phyloP scores from a whole-genome alignment of 108 stramenopile genomes.

The Craspedostauros australis region DNA sequence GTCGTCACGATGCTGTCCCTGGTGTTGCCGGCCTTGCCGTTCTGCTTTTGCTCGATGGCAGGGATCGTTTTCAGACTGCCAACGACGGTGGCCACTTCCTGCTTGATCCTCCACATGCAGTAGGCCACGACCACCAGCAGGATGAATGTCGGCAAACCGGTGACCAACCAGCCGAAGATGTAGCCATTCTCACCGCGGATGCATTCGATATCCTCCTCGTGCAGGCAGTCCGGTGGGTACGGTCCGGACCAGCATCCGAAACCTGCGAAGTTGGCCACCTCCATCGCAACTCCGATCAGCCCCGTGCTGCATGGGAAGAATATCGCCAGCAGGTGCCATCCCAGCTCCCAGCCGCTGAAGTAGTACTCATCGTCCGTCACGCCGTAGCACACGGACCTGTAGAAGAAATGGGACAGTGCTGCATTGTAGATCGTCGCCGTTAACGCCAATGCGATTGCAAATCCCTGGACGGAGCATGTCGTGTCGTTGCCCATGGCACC shows the following conservation, averaged over 20 bases:
- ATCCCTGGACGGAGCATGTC: conserved; percentile 10
- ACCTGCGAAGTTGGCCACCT: not conserved
- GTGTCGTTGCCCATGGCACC: conserved; percentile 11
- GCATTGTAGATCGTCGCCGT: conserved; percentile 10
- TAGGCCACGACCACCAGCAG: too few species aligned
- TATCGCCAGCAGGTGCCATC: not conserved
- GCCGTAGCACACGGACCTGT: conserved; percentile 11
- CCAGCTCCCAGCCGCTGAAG: not conserved
- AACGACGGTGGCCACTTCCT: too few species aligned
- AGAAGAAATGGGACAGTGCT: too few species aligned
- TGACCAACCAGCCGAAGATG: too few species aligned
- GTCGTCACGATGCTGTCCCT: too few species aligned
- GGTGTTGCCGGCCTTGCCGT: too few species aligned
- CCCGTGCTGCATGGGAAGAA: not conserved
- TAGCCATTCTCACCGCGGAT: not conserved
- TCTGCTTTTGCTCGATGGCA: too few species aligned
- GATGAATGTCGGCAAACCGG: too few species aligned
- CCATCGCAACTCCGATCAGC: not conserved
- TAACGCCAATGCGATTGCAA: conserved; percentile 6
- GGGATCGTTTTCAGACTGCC: too few species aligned
- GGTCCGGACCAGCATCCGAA: not conserved
- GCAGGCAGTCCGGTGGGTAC: not conserved
- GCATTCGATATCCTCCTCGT: not conserved
- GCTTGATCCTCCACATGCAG: too few species aligned
- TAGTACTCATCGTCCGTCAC: not conserved